Conservation (phyloP, 768 basidiomycete genomes). For the Rhodotorula diobovata region DNA sequence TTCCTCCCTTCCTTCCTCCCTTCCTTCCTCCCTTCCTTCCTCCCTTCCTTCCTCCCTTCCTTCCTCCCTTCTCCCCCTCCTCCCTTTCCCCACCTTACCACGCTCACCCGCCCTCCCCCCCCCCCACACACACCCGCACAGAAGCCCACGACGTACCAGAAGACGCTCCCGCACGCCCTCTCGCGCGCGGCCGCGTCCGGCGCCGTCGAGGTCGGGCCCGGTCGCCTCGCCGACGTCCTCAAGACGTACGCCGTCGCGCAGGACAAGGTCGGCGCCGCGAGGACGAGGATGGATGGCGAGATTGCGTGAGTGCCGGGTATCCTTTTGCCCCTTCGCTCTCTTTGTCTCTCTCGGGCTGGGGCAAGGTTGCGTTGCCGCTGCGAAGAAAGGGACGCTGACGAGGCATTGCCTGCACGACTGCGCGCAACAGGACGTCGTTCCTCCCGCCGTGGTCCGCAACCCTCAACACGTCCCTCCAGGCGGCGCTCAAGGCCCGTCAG, state of each 20-base stretch:
- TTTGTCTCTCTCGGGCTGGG: too few species aligned
- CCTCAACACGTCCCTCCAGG: slow-evolving; percentile 70
- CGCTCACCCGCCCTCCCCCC: background rate
- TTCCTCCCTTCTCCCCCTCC: too few species aligned
- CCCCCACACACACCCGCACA: slow-evolving; percentile 48
- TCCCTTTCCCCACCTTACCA: background rate
- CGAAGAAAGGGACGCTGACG: background rate
- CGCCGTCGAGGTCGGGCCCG: slow-evolving; percentile 54
- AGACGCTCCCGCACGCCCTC: slow-evolving; percentile 94
- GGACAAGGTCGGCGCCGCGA: slow-evolving; percentile 74
- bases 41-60: too few species aligned
- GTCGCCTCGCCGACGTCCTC: slow-evolving; percentile 72
- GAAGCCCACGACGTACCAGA: slow-evolving; percentile 64
- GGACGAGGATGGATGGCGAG: slow-evolving; percentile 25
- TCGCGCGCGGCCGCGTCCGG: slow-evolving; percentile 68
- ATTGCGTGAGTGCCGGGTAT: background rate
- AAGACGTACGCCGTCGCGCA: slow-evolving; percentile 73
- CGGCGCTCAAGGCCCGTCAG: slow-evolving; percentile 77
- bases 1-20: too few species aligned
- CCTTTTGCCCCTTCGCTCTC: background rate
- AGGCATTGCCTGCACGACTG: background rate
- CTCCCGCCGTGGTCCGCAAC: slow-evolving; percentile 83
- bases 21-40: too few species aligned
- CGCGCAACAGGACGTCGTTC: slow-evolving; percentile 52
- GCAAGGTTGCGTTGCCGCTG: too few species aligned